phyloP scores from a whole-genome alignment of 805 yeast genomes.

The Tetrapisispora phaffii region DNA sequence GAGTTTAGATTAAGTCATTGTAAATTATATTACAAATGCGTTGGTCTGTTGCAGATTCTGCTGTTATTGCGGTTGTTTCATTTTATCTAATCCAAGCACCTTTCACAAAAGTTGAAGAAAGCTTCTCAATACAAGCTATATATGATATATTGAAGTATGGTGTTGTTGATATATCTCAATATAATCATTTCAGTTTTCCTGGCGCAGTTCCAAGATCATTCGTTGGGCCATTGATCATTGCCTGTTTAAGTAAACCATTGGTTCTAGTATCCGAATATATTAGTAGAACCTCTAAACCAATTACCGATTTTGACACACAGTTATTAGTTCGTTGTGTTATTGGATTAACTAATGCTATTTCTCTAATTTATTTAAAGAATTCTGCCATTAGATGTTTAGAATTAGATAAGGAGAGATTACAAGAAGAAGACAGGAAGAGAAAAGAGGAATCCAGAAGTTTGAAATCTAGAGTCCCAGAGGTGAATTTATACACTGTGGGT shows the following conservation, averaged over 20 bases:
- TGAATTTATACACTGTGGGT: slow-evolving; percentile 27
- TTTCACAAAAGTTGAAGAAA: slow-evolving; percentile 87
- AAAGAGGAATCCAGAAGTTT: slow-evolving; percentile 8
- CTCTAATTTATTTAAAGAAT: slow-evolving; percentile 43
- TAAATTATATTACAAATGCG: no score
- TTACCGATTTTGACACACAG: slow-evolving; percentile 44
- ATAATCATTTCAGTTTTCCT: slow-evolving; percentile 72
- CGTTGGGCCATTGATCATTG: slow-evolving; percentile 53
- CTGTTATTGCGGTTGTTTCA: slow-evolving; percentile 38
- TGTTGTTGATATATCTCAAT: slow-evolving; percentile 31
- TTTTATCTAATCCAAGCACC: slow-evolving; percentile 55
- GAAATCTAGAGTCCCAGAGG: slow-evolving; percentile 1
- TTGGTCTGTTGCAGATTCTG: slow-evolving; percentile 23
- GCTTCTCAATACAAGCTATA: slow-evolving; percentile 82
- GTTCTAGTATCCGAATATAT: slow-evolving; percentile 7
- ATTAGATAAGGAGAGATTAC: slow-evolving; percentile 2
- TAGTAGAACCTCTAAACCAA: slow-evolving; percentile 5
- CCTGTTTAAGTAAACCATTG: slow-evolving; percentile 37
- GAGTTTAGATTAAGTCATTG: no score
- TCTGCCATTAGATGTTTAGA: slow-evolving; percentile 25
- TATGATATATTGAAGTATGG: slow-evolving; percentile 73
- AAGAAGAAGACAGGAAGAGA: slow-evolving; percentile 10
- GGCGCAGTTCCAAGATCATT: slow-evolving; percentile 87
- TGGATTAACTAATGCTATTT: slow-evolving; percentile 50
- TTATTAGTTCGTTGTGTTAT: slow-evolving; percentile 46